Evolutionary conservation across 2,329 filamentous ascomycete species (phyloP).

Genomic region (Graphilbum sp.): DNA sequence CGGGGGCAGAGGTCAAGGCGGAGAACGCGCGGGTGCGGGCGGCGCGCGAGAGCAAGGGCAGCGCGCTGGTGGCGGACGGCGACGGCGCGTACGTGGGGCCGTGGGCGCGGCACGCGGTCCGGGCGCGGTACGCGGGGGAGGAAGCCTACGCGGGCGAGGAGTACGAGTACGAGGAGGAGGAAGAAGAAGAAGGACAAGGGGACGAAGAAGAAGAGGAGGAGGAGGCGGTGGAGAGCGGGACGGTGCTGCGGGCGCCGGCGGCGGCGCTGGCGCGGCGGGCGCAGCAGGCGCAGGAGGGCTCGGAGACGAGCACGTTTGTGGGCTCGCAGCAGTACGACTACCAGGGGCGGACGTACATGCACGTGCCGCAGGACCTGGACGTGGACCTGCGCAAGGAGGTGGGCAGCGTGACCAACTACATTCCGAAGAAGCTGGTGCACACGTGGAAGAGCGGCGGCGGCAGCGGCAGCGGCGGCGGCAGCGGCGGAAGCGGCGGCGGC

Average conservation of each 20-base stretch:
- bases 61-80: constrained; percentile 70
- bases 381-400: constrained; percentile 69
- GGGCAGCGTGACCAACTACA: constrained; percentile 72
- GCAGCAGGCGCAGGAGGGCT: constrained; percentile 41
- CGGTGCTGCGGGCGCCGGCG: constrained; percentile 39
- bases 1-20: constrained; percentile 46
- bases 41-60: constrained; percentile 74
- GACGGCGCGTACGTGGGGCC: constrained; percentile 82
- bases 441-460: constrained; percentile 60
- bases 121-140: constrained; percentile 51
- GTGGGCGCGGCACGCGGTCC: constrained; percentile 70
- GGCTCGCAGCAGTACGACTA: constrained; percentile 77
- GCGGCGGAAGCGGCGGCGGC: too few relatives aligned
- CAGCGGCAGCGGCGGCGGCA: too few relatives aligned
- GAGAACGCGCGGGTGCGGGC: constrained; percentile 49
- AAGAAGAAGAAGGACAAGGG: constrained; percentile 59
- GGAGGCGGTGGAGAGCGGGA: constrained; percentile 47
- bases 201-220: constrained; percentile 64
- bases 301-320: constrained; percentile 78
- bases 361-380: constrained; percentile 80
- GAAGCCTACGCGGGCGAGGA: constrained; percentile 66
- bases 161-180: constrained; percentile 65
- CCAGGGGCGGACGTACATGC: constrained; percentile 87
- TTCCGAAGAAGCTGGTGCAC: constrained; percentile 86
- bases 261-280: constrained; percentile 37